A percentile compares a stretch with the other conserved stretches of the same genome.
phyloP scores from a whole-genome alignment of 176 grass and related monocot species.

The Hordeum vulgare region MorexV3_pseudomolecules_assembly NC_058519.1:66853921-66854420 shows the following conservation, averaged over 20 bases:
- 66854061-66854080: no score
- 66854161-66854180: slow-evolving; percentile 67
- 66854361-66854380: slow-evolving; percentile 29
- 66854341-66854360: not conserved
- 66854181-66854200: slow-evolving; percentile 56
- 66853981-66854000: not conserved
- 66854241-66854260: no score
- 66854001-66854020: not conserved
- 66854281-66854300: slow-evolving; percentile 45
- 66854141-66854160: slow-evolving; percentile 50
- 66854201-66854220: slow-evolving; percentile 64
- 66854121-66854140: not conserved
- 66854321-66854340: not conserved
- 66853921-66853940: slow-evolving; percentile 51
- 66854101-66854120: not conserved
- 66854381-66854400: slow-evolving; percentile 78
- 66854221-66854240: no score
- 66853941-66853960: slow-evolving; percentile 61
- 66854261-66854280: no score
- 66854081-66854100: not conserved
- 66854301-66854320: not conserved
- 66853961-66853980: slow-evolving; percentile 24
- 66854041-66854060: not conserved
- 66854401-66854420: no score
- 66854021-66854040: not conserved